phyloP scores from a whole-genome alignment of 108 stramenopile genomes.

The Craspedostauros australis region DNA sequence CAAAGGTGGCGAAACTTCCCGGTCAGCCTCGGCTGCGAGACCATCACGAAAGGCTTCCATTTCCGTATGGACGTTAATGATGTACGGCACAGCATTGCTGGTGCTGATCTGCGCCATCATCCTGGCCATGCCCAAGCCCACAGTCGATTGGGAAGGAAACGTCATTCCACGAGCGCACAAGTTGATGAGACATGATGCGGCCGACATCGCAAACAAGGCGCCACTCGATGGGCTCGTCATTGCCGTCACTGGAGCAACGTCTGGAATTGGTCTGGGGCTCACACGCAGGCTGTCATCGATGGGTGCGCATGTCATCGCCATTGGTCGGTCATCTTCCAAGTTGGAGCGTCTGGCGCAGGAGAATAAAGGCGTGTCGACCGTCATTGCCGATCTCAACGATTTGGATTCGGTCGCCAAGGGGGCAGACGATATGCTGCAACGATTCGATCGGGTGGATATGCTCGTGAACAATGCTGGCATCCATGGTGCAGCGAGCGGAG shows the following conservation, averaged over 20 bases:
- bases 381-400: conserved; percentile 41
- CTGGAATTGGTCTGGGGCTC: conserved; percentile 37
- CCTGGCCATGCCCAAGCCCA: too few relatives aligned
- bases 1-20: too few relatives aligned
- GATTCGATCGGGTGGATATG: conserved; percentile 32
- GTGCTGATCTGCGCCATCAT: too few relatives aligned
- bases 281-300: conserved; percentile 8
- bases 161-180: too few relatives aligned
- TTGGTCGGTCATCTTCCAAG: conserved; percentile 31
- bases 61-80: too few relatives aligned
- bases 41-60: too few relatives aligned
- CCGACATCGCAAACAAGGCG: too few relatives aligned
- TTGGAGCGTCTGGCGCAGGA: conserved; percentile 18
- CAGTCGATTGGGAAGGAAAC: too few relatives aligned
- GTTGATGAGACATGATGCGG: too few relatives aligned
- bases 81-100: too few relatives aligned
- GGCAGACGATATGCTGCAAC: conserved; percentile 25
- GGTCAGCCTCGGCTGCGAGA: too few relatives aligned
- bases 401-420: conserved; percentile 37
- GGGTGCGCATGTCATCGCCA: conserved; percentile 47
- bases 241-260: conserved; percentile 42
- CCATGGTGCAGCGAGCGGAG: conserved; percentile 1
- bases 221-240: conserved; percentile 27
- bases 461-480: conserved; percentile 63
- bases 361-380: conserved; percentile 4